Evolutionary conservation across 352 stramenopile species (phyloP).

Genomic region (Elongisporangium anandrum): DNA sequence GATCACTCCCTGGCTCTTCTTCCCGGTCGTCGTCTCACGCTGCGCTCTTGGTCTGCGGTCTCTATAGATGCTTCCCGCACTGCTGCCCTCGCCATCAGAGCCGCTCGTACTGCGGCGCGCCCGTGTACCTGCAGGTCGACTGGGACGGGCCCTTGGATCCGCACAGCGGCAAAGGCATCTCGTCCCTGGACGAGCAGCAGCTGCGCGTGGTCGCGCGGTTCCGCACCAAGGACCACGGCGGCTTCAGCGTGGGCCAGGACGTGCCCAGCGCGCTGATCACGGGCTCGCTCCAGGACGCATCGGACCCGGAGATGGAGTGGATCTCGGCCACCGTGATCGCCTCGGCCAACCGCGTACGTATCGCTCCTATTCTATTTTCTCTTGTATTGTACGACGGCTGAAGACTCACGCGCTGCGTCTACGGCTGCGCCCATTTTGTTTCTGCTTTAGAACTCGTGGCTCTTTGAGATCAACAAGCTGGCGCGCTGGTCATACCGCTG

Average conservation of each 20-base stretch:
- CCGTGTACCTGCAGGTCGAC: conserved; percentile 25
- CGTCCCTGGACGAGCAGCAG: neutral
- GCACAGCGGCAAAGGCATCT: neutral
- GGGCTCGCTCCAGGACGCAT: neutral
- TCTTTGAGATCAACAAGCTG: conserved; percentile 5
- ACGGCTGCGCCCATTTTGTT: neutral
- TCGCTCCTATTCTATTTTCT: neutral
- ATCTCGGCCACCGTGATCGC: conserved; percentile 1
- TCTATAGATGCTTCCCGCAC: conserved; percentile 48
- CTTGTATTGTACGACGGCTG: too few relatives aligned
- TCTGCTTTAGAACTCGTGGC: conserved; percentile 1
- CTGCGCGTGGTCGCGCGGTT: conserved; percentile 4
- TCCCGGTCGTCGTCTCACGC: neutral
- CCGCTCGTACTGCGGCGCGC: conserved; percentile 45
- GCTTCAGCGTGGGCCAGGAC: neutral
- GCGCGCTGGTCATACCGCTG: conserved; percentile 5
- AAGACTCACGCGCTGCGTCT: too few relatives aligned
- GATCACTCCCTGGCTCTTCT: neutral
- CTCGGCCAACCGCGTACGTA: conserved; percentile 1
- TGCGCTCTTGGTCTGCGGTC: neutral
- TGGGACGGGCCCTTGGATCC: neutral
- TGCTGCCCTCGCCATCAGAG: conserved; percentile 42
- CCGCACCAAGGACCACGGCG: neutral
- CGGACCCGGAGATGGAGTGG: conserved; percentile 3
- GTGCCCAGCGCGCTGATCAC: neutral